Base-by-base conservation (phyloP, 2,329 filamentous ascomycete genomes). In the Alternaria atra region DNA sequence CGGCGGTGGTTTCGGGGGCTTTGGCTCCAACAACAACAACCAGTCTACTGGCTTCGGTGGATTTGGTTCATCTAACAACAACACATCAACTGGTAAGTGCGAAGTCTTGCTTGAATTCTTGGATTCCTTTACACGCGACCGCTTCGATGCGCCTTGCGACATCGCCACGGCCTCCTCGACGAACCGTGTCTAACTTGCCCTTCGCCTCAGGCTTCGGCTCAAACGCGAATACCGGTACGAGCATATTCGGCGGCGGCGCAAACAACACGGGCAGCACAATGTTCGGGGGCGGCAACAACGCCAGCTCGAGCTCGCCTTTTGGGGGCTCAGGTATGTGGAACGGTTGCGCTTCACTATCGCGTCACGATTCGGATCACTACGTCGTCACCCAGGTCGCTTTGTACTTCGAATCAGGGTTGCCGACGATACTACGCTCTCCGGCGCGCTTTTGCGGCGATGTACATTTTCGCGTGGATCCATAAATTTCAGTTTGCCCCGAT, bases 61-160 rank as follows among this genome's bases (percentile, higher is more conserved):
- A 56, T 83, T 83, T 72, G 81, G 81, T 27, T 69, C 79, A 20
- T 58, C 25, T 46, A 78, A 67, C 67, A 72, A 69, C 57, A 79
- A 74, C 64, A 68, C 46, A 35, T 76, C 74, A 64, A 74, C 83
- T 79, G 86, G 87, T 89, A 87, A 76, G 85, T 84, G 70, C 61
- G 63, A 29, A 58, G 47, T 69, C 67, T 66, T 64, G 52, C 68
- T 64, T 63, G 66, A 23, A 29, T 47, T 55, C 39, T 40, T 60
- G 59, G 59, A 44, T 44, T 29, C 51, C 52, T 61, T 67, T 35
- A 64, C 68, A 66, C 60, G 70, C 72, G 59, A 61, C 65, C 55
- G 72, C 75, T 59, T 66, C 60, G 69, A 78, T 66, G 65, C 67
- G 61, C 66, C 72, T 70, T 64, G 65, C 66, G 64, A 70, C 67